Base-by-base conservation (phyloP, 192 early-diverging fungal species). In the Paraglomus brasilianum region DNA sequence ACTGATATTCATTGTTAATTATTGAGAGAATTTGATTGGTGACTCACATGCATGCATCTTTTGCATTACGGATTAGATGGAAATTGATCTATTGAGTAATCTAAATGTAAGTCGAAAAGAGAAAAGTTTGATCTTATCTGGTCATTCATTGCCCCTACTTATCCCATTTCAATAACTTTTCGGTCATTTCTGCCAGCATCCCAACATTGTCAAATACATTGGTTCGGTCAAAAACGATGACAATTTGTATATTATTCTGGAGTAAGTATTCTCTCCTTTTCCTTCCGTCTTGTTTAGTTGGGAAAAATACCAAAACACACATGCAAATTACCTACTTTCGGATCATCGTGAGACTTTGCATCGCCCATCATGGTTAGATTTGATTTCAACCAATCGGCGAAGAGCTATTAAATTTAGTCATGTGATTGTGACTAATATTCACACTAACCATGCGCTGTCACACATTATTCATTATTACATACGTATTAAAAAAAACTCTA, bases 231-330 rank as follows among this genome's bases (percentile, higher is more conserved):
- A 91, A 63, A 86, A 85, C 0, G 82, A 84, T 15, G 80, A 85
- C 14, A 76, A 74, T 49, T 84, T 95, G 46, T 92, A 93, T 80
- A 90, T 95, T 19, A 92, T 96, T 59, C 77, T 96, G 15, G 93
- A 96, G 80, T 92, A 90, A 66, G 88, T 87, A 24, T 39, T 73
- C 21, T 58, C 65, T 6, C 38, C 14, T 47, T 21, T 55, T 47
- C 39, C 36, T 55, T 8, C 17, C 17, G 6, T 61, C 38, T 42
- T 11, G 15, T 6, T 11, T 66, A 30, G 15, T 30, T 63, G n/a
- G n/a, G n/a, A n/a, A n/a, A n/a, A n/a, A n/a, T n/a, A n/a, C n/a
- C n/a, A n/a, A n/a, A n/a, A n/a, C n/a, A n/a, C n/a, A n/a, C n/a
- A n/a, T n/a, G n/a, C n/a, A n/a, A n/a, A n/a, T n/a, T n/a, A n/a